These are phyloP conservation scores for Solanum raphanifolium DNA, from an alignment of 257 asterid genomes.

Conservation along the genomic window DNA sequence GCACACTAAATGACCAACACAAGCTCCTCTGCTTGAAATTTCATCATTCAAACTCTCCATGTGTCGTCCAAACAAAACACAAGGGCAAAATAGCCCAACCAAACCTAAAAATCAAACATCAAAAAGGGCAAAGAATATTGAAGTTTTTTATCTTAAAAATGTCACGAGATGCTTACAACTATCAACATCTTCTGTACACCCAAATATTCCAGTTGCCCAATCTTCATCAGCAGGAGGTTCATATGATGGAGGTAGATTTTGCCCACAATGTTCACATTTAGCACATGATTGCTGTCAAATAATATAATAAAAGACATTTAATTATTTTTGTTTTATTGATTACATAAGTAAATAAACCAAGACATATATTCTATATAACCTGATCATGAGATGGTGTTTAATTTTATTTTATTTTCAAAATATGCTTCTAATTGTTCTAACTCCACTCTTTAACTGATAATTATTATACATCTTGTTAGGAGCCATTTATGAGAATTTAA, in stretches of 20 bases:
- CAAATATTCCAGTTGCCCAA: slow-evolving; percentile 61
- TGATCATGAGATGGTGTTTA: not conserved
- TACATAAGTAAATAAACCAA: not conserved
- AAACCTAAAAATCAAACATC: slow-evolving; percentile 6
- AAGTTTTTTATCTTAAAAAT: not conserved
- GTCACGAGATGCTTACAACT: slow-evolving; percentile 35
- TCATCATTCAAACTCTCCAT: slow-evolving; percentile 51
- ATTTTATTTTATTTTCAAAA: no score
- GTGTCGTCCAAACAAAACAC: slow-evolving; percentile 57
- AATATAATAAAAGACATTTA: not conserved
- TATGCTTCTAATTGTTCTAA: no score
- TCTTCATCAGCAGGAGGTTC: slow-evolving; percentile 72
- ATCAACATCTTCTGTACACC: slow-evolving; percentile 54
- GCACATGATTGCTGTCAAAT: slow-evolving; percentile 36
- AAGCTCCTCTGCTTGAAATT: slow-evolving; percentile 41
- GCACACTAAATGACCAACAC: slow-evolving; percentile 50
- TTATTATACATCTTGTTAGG: not conserved
- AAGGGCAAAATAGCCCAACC: slow-evolving; percentile 65
- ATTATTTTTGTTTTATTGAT: not conserved
- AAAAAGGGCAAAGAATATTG: not conserved
- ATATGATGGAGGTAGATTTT: slow-evolving; percentile 49
- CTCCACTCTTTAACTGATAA: not conserved
- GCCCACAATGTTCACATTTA: slow-evolving; percentile 66
- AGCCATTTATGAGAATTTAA: not conserved
- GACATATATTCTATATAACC: not conserved